Evolutionary conservation across 225 moss, liverwort and hornwort genomes (phyloP).

Genomic region (Marchantia polymorpha): DNA sequence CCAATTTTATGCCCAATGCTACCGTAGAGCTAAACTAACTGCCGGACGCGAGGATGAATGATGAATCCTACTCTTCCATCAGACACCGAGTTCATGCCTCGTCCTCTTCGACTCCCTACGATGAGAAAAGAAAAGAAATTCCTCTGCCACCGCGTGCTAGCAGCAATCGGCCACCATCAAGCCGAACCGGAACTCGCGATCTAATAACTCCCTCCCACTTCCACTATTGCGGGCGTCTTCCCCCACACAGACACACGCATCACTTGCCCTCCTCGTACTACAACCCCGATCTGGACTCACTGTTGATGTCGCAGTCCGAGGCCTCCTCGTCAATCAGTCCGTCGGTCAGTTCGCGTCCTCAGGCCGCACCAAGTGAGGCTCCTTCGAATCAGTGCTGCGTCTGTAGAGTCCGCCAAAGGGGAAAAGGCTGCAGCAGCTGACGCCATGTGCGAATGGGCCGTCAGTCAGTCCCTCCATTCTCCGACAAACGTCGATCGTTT

Average conservation of each 20-base stretch:
- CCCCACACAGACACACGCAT: neutral
- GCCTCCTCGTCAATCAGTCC: neutral
- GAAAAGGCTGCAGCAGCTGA: neutral
- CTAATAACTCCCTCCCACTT: neutral
- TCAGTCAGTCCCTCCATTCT: neutral
- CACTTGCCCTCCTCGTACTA: neutral
- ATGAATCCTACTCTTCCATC: neutral
- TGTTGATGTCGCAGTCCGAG: neutral
- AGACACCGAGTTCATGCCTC: neutral
- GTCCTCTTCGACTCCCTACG: neutral
- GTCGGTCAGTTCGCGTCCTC: neutral
- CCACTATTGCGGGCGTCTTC: neutral
- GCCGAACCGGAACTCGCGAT: neutral
- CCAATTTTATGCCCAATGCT: neutral
- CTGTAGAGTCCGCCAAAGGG: neutral
- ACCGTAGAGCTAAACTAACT: neutral
- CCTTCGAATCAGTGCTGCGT: neutral
- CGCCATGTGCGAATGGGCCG: neutral
- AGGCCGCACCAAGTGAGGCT: neutral
- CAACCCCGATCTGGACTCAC: neutral
- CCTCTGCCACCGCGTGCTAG: too few species aligned
- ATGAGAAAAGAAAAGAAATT: neutral
- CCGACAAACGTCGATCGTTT: neutral
- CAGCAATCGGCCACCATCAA: neutral
- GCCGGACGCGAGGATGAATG: neutral